phyloP scores from a whole-genome alignment of 1,139 yeast species.

The Yarrowia galli region DNA sequence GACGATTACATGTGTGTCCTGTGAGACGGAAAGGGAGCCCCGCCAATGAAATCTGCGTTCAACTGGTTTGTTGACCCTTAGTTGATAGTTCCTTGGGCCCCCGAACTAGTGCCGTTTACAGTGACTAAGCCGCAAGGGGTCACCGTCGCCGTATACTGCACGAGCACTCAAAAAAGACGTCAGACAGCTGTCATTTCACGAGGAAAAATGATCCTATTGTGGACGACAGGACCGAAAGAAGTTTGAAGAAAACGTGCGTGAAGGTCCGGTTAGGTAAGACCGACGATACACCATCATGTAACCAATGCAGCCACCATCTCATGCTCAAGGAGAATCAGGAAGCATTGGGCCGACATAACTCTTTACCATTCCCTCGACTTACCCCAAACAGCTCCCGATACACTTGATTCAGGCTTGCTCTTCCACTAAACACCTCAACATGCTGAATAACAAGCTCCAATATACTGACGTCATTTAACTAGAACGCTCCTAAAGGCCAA shows the following conservation, averaged over 20 bases:
- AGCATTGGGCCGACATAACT: neutral
- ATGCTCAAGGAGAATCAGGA: neutral
- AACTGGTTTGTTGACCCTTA: no score
- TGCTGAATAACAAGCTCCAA: conserved; percentile 25
- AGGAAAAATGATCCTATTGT: no score
- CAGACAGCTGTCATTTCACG: neutral
- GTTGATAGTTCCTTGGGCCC: no score
- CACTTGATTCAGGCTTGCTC: neutral
- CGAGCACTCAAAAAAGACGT: no score
- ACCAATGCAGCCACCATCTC: neutral
- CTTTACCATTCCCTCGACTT: neutral
- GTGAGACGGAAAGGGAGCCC: neutral
- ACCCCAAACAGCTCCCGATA: neutral
- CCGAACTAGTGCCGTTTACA: no score
- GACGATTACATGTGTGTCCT: neutral
- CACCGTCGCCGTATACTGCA: no score
- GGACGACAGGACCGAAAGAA: neutral
- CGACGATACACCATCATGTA: neutral
- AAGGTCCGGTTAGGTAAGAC: neutral
- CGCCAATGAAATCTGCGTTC: no score
- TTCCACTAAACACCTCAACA: neutral
- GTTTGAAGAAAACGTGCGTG: neutral
- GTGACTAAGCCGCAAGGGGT: no score
- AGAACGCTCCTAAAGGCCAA: neutral
- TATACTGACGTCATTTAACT: conserved; percentile 1